Percentiles rank a stretch among this genome's conserved stretches.
Evolutionary conservation across 2,329 filamentous ascomycete species (phyloP).

Genomic region (Ceratocystis cubensis): DNA sequence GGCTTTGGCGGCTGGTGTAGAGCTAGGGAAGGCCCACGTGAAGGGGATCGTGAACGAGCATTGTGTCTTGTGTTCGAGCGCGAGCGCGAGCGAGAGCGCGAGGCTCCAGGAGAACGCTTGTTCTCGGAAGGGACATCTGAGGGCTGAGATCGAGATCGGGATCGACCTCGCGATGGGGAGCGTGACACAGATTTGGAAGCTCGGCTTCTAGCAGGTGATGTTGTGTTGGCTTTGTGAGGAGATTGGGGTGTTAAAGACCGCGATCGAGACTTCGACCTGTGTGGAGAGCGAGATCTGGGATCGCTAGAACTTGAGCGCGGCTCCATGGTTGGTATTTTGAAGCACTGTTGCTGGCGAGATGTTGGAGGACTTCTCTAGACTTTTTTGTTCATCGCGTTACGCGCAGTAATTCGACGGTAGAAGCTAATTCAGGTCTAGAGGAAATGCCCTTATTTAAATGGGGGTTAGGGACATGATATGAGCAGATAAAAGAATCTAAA

Average conservation of each 20-base stretch:
- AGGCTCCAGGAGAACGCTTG: background rate
- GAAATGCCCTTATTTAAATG: too few species aligned
- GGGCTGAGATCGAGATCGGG: slow-evolving; percentile 21
- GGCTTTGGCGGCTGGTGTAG: slow-evolving; percentile 21
- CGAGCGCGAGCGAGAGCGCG: slow-evolving; percentile 13
- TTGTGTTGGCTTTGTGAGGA: background rate
- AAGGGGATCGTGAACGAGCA: slow-evolving; percentile 29
- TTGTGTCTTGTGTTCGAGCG: slow-evolving; percentile 16
- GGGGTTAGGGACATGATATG: background rate
- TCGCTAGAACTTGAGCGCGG: slow-evolving; percentile 5
- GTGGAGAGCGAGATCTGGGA: slow-evolving; percentile 5
- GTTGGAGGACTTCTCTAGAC: background rate
- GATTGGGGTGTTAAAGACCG: background rate
- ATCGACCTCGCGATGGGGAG: slow-evolving; percentile 25
- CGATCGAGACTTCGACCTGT: background rate
- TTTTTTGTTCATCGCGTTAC: slow-evolving; percentile 5
- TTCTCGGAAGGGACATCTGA: background rate
- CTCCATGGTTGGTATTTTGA: slow-evolving; percentile 9
- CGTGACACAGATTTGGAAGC: background rate
- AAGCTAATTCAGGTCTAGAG: too few species aligned
- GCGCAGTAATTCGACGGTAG: background rate
- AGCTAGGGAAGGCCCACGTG: slow-evolving; percentile 24
- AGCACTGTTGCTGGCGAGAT: background rate
- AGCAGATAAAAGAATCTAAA: background rate
- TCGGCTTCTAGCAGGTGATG: background rate